These are phyloP conservation scores for Cardamine chenopodiifolia DNA, from an alignment of 345 rosid genomes.

Conservation along the genomic window DNA sequence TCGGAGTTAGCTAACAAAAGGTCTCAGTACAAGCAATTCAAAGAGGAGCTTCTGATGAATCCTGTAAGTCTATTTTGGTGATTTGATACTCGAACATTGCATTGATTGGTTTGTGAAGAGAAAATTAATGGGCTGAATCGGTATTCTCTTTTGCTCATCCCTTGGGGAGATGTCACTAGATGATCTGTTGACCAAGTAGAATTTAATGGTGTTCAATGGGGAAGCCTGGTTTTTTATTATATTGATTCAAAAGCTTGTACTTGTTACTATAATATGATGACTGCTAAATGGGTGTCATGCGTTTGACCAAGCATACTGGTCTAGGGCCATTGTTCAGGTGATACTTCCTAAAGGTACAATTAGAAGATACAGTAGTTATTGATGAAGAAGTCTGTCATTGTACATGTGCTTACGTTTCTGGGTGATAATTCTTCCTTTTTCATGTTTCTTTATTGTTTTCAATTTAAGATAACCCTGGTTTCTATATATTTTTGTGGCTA, in stretches of 20 bases:
- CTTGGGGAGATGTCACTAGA: not conserved
- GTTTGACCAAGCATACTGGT: constrained; percentile 10
- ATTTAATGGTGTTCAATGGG: not conserved
- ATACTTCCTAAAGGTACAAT: constrained; percentile 1
- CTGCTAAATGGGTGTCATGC: constrained; percentile 9
- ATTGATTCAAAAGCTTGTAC: constrained; percentile 1
- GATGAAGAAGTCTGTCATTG: not conserved
- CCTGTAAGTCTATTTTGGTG: constrained; percentile 63
- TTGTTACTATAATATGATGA: not conserved
- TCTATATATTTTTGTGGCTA: constrained; percentile 77
- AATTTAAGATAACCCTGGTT: constrained; percentile 33
- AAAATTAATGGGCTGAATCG: not conserved
- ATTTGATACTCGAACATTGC: not conserved
- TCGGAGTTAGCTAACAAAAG: constrained; percentile 85
- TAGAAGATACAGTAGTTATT: constrained; percentile 10
- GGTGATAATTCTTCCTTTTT: not conserved
- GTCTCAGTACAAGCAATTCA: constrained; percentile 85
- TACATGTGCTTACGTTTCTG: not conserved
- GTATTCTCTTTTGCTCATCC: not conserved
- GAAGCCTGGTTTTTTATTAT: not conserved
- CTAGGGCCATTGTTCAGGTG: constrained; percentile 3
- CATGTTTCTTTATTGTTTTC: constrained; percentile 20
- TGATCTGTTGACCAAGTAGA: not conserved
- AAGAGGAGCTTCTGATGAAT: constrained; percentile 89
- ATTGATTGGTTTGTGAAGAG: constrained; percentile 4